Evolutionary conservation across 345 rosid species (phyloP), one percentile per base, ranked within the genome.

Genomic region (Aquilaria malaccensis): DNA sequence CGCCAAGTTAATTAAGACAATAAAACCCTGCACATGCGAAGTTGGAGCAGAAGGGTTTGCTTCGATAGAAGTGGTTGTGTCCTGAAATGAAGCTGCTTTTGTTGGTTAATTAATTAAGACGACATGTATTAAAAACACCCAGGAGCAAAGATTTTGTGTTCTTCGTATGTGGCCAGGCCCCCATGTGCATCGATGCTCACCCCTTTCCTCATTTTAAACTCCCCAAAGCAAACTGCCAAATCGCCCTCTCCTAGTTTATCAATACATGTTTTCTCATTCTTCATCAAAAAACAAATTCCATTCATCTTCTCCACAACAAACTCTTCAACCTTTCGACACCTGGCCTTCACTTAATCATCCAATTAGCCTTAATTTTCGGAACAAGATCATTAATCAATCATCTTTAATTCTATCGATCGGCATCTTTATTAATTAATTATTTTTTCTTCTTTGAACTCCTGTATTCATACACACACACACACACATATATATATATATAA

Each of bases 121-220:
- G 60, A 31, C 10, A n/a, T 50, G 45, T 10, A 55, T 41, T 13
- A 32, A 37, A 59, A 68, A 15, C 43, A 57, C 29, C 9, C 32
- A 48, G 67, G 60, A 41, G n/a, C 55, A 65, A 37, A n/a, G 68
- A 31, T 66, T 77, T 64, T 73, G 54, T 56, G 64, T 56, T 76
- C 64, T 70, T 30, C 70, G 41, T 29, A 45, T 48, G 43, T 37
- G 43, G 59, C 67, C 71, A 46, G 11, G 9, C 59, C 62, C 2
- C 79, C 88, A 84, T 79, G 85, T 81, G 85, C 82, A 37, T 65
- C 65, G 85, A 67, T 73, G 57, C 81, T 81, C 69, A 78, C 68
- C 64, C 70, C 49, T 11, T 43, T 52, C n/a, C 15, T 46, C 62
- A 58, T 45, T 54, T 70, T 52, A 30, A 30, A 30, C n/a, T 9